Evolutionary conservation across 768 basidiomycete species (phyloP).

Genomic region (Megacollybia marginata): DNA sequence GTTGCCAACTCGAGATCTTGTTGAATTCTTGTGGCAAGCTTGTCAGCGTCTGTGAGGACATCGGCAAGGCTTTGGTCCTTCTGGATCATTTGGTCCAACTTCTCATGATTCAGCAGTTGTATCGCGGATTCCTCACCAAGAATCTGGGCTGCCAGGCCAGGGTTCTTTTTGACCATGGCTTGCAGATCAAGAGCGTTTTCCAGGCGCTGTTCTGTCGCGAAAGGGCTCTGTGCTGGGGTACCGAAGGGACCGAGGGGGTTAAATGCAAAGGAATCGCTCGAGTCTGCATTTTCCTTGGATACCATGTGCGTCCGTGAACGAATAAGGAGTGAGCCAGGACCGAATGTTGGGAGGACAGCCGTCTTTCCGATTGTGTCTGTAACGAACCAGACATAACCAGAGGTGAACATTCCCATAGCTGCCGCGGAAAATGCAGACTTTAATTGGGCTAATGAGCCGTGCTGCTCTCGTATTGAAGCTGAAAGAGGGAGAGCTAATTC

Average conservation of each 20-base stretch:
- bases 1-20: not conserved
- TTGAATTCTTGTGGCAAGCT: not conserved
- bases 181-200: too few species aligned
- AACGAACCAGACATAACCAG: constrained; percentile 87
- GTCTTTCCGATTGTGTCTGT: constrained; percentile 50
- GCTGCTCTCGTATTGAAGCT: constrained; percentile 34
- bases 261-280: too few species aligned
- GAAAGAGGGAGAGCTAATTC: constrained; percentile 27
- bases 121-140: too few species aligned
- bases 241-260: too few species aligned
- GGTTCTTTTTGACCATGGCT: too few species aligned
- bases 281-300: too few species aligned
- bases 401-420: constrained; percentile 68
- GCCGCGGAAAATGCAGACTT: constrained; percentile 74
- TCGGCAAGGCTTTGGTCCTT: not conserved
- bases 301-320: constrained; percentile 41
- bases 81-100: not conserved
- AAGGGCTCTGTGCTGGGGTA: too few species aligned
- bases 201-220: too few species aligned
- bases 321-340: constrained; percentile 81
- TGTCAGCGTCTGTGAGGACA: not conserved
- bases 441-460: constrained; percentile 60
- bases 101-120: not conserved
- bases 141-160: too few species aligned
- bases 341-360: constrained; percentile 81